Percentiles rank a stretch among this genome's conserved stretches.
Evolutionary conservation across 2,329 filamentous ascomycete species (phyloP).

Genomic region (Aspergillus nomiae): DNA sequence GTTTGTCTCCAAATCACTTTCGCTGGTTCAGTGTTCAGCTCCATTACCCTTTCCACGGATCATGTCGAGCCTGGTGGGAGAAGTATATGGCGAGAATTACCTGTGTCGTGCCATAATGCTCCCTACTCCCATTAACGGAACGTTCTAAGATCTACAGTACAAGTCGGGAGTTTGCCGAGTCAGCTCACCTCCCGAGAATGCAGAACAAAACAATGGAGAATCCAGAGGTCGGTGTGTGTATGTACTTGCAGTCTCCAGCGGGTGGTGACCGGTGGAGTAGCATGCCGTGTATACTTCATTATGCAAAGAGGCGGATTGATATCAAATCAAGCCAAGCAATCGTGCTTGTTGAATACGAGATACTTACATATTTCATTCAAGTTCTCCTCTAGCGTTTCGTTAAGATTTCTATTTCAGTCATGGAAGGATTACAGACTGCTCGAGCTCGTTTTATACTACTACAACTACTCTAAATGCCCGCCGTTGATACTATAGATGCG

Average conservation of each 20-base stretch:
- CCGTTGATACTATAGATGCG: background rate
- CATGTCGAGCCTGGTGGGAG: background rate
- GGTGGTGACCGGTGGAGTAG: background rate
- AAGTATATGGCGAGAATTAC: background rate
- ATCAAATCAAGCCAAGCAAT: background rate
- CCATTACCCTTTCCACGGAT: background rate
- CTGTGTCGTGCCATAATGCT: background rate
- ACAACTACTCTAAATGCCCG: background rate
- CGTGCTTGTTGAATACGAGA: background rate
- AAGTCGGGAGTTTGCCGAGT: background rate
- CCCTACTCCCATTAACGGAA: background rate
- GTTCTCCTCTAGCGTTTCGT: background rate
- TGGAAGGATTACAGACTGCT: background rate
- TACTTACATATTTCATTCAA: background rate
- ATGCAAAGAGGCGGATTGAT: background rate
- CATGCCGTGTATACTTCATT: background rate
- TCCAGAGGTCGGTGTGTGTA: background rate
- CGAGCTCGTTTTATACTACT: background rate
- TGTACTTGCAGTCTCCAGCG: background rate
- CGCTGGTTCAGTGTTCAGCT: too few species aligned
- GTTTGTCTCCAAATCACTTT: background rate
- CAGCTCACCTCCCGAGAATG: background rate
- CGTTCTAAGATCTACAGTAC: background rate
- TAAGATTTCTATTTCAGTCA: constrained; percentile 6
- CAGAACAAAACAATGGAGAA: background rate